Percentiles rank a stretch among this genome's conserved stretches.
These are phyloP conservation scores for Aspergillus awamori DNA, from an alignment of 2,329 filamentous ascomycete species.

Conservation along the genomic window DNA sequence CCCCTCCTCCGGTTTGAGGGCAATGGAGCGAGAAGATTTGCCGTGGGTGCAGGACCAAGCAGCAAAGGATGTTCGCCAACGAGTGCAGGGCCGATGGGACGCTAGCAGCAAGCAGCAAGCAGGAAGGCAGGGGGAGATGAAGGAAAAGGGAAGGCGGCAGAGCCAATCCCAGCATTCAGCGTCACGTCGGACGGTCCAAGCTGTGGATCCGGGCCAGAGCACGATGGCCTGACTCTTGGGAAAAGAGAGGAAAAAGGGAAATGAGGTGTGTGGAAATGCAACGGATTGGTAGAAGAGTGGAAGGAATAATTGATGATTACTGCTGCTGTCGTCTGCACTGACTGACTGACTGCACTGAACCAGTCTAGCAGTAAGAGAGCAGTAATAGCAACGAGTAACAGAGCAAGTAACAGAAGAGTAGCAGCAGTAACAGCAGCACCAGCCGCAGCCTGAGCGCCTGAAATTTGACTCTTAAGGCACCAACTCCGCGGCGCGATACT, in stretches of 20 bases:
- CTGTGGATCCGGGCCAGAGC: conserved; percentile 29
- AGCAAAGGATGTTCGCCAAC: conserved; percentile 24
- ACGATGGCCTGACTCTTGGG: conserved; percentile 33
- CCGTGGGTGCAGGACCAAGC: conserved; percentile 23
- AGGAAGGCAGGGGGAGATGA: conserved; percentile 21
- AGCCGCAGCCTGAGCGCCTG: conserved; percentile 27
- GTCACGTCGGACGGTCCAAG: conserved; percentile 26
- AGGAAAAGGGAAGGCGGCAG: conserved; percentile 25
- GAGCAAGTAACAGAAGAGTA: neutral
- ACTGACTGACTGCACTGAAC: neutral
- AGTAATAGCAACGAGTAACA: too few species aligned
- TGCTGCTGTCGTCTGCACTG: neutral
- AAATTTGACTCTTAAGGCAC: conserved; percentile 21
- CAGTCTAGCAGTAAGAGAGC: neutral
- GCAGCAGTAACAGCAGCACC: conserved; percentile 12
- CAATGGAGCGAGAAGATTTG: conserved; percentile 26
- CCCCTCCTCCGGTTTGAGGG: conserved; percentile 22
- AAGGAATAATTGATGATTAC: neutral
- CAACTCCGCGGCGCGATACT: conserved; percentile 11
- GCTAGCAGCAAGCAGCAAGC: conserved; percentile 19
- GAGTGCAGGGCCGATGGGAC: conserved; percentile 20
- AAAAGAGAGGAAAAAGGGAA: conserved; percentile 12
- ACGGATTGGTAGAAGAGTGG: neutral
- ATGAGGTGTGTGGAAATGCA: neutral
- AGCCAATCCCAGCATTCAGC: conserved; percentile 33